Percentiles rank a stretch among this genome's conserved stretches.
These are phyloP conservation scores for Parachaetomium inaequale DNA, from an alignment of 495 filamentous ascomycete genomes.

Conservation along the genomic window DNA sequence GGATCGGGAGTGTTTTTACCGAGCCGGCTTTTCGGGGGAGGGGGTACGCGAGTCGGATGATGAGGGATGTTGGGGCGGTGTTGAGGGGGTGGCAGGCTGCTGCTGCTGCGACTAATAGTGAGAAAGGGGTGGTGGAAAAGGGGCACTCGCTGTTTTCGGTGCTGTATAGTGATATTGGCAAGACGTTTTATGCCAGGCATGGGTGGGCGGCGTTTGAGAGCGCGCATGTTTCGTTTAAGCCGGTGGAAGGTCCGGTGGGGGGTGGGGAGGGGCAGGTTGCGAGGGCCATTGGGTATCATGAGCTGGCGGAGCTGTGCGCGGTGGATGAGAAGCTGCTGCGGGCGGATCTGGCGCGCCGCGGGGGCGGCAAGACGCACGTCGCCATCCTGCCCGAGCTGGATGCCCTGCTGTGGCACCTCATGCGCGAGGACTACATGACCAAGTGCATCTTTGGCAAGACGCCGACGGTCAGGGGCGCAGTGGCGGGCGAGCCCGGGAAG, in stretches of 20 bases:
- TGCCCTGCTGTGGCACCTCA: conserved; percentile 78
- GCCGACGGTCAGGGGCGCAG: conserved; percentile 66
- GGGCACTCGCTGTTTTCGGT: conserved; percentile 56
- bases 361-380: conserved; percentile 45
- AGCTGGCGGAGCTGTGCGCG: conserved; percentile 55
- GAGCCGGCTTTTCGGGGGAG: conserved; percentile 65
- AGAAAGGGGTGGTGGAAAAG: conserved; percentile 29
- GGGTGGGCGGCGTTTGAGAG: conserved; percentile 77
- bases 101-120: conserved; percentile 24
- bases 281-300: conserved; percentile 43
- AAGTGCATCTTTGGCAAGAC: conserved; percentile 47
- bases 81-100: conserved; percentile 38
- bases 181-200: conserved; percentile 76
- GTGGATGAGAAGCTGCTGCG: conserved; percentile 54
- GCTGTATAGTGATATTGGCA: conserved; percentile 93
- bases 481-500: conserved; percentile 45
- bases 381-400: conserved; percentile 71
- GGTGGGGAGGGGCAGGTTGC: conserved; percentile 20
- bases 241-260: conserved; percentile 30
- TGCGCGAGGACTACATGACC: conserved; percentile 78
- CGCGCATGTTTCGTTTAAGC: conserved; percentile 62
- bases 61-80: conserved; percentile 42
- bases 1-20: conserved; percentile 84
- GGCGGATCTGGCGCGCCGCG: conserved; percentile 35
- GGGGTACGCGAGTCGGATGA: conserved; percentile 72